These are phyloP conservation scores for Trypanosoma brucei DNA, from an alignment of 208 protist species.

Conservation along the genomic window DNA sequence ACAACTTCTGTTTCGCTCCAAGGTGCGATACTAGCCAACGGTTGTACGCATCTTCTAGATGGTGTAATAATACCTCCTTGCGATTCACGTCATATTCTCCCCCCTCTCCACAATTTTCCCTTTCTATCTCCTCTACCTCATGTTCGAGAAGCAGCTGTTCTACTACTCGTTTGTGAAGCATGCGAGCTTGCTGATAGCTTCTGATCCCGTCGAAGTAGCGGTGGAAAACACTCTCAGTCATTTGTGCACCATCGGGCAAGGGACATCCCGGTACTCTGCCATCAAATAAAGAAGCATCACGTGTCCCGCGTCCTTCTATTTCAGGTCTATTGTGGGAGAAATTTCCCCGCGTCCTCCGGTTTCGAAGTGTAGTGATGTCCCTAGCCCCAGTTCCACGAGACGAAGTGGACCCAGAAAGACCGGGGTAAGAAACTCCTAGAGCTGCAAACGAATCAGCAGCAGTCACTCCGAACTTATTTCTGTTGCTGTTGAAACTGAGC, in stretches of 20 bases:
- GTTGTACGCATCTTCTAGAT: neutral
- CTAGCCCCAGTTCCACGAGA: too few species aligned
- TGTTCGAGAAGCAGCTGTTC: conserved; percentile 2
- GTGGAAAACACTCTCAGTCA: neutral
- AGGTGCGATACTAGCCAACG: neutral
- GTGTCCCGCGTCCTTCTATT: too few species aligned
- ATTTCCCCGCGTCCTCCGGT: too few species aligned
- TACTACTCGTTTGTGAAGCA: conserved; percentile 16
- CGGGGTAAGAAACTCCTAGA: too few species aligned
- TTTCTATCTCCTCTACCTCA: conserved; percentile 10
- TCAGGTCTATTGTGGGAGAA: too few species aligned
- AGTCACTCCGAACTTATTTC: too few species aligned
- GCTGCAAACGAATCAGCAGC: too few species aligned
- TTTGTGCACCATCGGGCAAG: neutral
- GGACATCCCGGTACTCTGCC: neutral
- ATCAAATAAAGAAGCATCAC: neutral
- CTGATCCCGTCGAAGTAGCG: conserved; percentile 16
- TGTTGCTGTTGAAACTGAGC: too few species aligned
- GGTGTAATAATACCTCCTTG: neutral
- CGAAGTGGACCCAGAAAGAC: too few species aligned
- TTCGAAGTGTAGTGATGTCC: too few species aligned
- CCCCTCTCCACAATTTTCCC: neutral
- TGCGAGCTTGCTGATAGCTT: conserved; percentile 19
- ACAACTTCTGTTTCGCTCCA: conserved; percentile 1
- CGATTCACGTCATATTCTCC: neutral